Evolutionary conservation across 78 protist species (phyloP).

Genomic region (slime mould (Dictyostelium discoideum)): DNA sequence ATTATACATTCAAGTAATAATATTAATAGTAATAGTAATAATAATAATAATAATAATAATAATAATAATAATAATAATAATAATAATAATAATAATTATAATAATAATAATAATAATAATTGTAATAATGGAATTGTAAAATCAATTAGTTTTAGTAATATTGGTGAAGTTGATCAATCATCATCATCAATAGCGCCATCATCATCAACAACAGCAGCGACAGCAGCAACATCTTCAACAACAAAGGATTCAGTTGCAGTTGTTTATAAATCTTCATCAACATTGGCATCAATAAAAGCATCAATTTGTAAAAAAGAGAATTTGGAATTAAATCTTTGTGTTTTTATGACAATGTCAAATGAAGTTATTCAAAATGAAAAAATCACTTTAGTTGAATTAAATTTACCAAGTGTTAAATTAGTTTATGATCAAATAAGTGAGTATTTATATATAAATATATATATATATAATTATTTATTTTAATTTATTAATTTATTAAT

Average conservation of each 20-base stretch:
- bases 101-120: no score
- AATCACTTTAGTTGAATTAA: conserved; percentile 27
- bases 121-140: not conserved
- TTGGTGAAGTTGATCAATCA: not conserved
- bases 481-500: no score
- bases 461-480: not conserved
- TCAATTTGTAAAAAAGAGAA: conserved; percentile 58
- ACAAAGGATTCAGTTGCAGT: conserved; percentile 53
- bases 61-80: not conserved
- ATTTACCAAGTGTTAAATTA: conserved; percentile 20
- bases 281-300: conserved; percentile 10
- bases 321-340: conserved; percentile 40
- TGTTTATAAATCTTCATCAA: conserved; percentile 9
- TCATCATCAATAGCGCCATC: not conserved
- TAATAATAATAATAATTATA: no score
- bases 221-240: not conserved
- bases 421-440: conserved; percentile 46
- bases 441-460: not conserved
- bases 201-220: not conserved
- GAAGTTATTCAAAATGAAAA: conserved; percentile 52
- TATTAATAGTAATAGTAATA: not conserved
- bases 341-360: conserved; percentile 59
- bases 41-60: not conserved
- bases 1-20: conserved; percentile 13
- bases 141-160: not conserved